Evolutionary conservation across 495 filamentous ascomycete species (phyloP), one percentile per base, ranked within the genome.

Genomic region (Beverwykella pulmonaria): DNA sequence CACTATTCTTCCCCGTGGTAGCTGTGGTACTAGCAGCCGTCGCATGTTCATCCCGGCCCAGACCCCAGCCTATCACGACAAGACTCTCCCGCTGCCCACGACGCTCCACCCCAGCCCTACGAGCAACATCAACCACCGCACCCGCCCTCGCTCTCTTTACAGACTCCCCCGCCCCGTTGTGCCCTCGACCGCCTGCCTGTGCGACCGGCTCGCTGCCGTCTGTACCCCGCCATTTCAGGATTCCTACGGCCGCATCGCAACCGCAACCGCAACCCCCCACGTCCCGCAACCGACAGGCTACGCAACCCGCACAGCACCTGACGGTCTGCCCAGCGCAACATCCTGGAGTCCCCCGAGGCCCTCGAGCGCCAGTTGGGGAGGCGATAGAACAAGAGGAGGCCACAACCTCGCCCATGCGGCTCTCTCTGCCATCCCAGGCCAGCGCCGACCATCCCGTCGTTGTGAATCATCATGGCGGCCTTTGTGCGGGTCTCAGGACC

Each of bases 401-500:
- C 49, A 8, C 39, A 34, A 19, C 27, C 25, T 61, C 67, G 58
- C 65, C 72, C 73, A 77, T 76, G 74, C 64, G 65, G 63, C 65
- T 25, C 55, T 53, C 56, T 47, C 50, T 48, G 46, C 53, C 25
- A 49, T 39, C 20, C 25, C 36, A 67, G 65, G 70, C 64, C 59
- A 64, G 67, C 67, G 67, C 64, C 67, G 55, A 60, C 61, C 25
- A 68, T 17, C 25, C 50, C 63, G 60, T 65, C 59, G 59, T 54
- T 48, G 20, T 52, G 19, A 61, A 70, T 39, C 34, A 85, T 77
- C 75, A 89, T 93, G 86, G 84, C 91, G 76, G 93, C 93, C 76
- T 93, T 90, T 77, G 94, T 98, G 80, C 91, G 95, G 82, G 92
- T 98, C 82, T 95, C 92, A 74, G 94, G 94, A 69, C 93, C 92